Base-by-base conservation (phyloP, 108 stramenopile genomes). In the Skeletonema tropicum region DNA sequence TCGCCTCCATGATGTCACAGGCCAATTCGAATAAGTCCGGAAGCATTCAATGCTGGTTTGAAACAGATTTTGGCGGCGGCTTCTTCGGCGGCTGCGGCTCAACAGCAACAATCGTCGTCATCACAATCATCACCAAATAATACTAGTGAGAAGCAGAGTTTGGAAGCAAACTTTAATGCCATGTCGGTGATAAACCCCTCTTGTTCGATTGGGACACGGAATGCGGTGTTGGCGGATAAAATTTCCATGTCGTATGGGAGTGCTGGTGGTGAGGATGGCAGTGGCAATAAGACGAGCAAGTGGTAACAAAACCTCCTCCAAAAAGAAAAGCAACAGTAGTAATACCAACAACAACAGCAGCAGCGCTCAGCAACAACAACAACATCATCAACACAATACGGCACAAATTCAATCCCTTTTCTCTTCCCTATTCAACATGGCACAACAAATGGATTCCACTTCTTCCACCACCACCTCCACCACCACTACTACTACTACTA, bases 391-490 rank as follows among this genome's bases (percentile, higher is more conserved):
- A 12, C 19, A 55, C 7, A 55, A 23, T 9, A 23, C 21, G 10
- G 52, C 52, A 55, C 52, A 55, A 55, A 55, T 55, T 15, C 52
- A 55, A 55, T 55, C 52, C 19, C 52, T 55, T 7, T 55, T 55
- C 23, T 21, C 52, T 9, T 55, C 52, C 1, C 10, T 55, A 21
- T 55, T 55, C 23, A 23, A 9, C 52, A 55, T 55, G 52, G 52
- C 52, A 7, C 52, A 55, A 55, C 52, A 55, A 55, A 55, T 55
- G 52, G 52, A 55, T 55, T 52, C 48, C 0, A 21, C 48, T 49
- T 49, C 52, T 1, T 25, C 52, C 5, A 6, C 49, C 17, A 5
- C 21, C 6, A 23, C 49, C 19, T 55, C 52, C 8, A 7, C 48
- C 6, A 14, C 48, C 0, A 19, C 48, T 14, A 2, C 48, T n/a